Conservation (phyloP, 2,329 filamentous ascomycete genomes). For the Fusarium pininemorale region DNA sequence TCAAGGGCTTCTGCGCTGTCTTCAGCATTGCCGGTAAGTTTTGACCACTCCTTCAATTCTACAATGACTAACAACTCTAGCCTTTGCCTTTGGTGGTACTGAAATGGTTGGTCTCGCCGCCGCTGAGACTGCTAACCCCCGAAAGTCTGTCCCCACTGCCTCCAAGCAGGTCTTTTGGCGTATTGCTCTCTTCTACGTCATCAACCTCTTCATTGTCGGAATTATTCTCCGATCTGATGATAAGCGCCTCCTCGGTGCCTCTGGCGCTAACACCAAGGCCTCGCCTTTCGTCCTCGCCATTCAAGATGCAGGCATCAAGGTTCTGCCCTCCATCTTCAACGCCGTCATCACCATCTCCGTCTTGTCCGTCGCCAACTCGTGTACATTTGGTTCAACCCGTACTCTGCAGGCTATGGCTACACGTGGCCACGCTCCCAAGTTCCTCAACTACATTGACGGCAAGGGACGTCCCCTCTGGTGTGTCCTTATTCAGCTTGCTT, state of each 20-base stretch:
- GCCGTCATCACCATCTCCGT: conserved; percentile 95
- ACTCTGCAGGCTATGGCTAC: conserved; percentile 90
- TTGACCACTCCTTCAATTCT: fast-evolving
- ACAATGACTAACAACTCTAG: background rate
- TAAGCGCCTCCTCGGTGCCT: conserved; percentile 65
- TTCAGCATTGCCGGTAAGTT: conserved; percentile 71
- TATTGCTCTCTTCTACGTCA: conserved; percentile 88
- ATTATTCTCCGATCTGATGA: conserved; percentile 81
- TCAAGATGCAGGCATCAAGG: conserved; percentile 79
- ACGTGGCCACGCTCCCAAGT: conserved; percentile 80
- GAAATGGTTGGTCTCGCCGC: conserved; percentile 81
- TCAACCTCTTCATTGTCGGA: conserved; percentile 82
- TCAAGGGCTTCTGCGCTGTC: conserved; percentile 80
- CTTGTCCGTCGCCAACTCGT: conserved; percentile 88
- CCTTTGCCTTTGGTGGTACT: conserved; percentile 77
- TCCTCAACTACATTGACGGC: conserved; percentile 83
- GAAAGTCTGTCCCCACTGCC: conserved; percentile 83
- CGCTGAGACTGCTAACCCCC: conserved; percentile 78
- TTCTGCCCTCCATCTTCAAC: conserved; percentile 90
- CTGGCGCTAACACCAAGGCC: conserved; percentile 71
- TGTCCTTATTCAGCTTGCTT: conserved; percentile 70
- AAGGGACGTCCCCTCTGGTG: conserved; percentile 81
- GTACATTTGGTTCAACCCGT: conserved; percentile 90
- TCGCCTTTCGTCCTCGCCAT: conserved; percentile 96
- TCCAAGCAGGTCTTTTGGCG: conserved; percentile 97